phyloP scores from a whole-genome alignment of 371 early-diverging fungal genomes.

The Mortierella sp. region DNA sequence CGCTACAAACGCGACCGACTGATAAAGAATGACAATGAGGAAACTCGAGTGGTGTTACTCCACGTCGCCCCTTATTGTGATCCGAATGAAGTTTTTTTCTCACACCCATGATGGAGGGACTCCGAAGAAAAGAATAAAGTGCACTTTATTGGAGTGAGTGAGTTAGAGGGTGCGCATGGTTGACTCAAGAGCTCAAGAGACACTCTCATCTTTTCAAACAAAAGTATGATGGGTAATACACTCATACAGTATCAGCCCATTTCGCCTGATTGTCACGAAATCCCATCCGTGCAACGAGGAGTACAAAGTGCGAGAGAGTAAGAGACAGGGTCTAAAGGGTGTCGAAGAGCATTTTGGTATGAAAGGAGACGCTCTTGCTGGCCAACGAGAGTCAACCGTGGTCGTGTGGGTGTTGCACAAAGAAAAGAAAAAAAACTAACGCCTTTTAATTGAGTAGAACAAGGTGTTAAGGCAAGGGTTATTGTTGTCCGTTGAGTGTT shows the following conservation, averaged over 20 bases:
- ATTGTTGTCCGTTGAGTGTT: too few species aligned
- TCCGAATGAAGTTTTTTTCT: neutral
- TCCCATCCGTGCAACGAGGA: neutral
- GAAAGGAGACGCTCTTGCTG: neutral
- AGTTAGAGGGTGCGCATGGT: neutral
- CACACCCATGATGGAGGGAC: neutral
- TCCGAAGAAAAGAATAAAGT: too few species aligned
- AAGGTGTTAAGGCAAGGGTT: slow-evolving; percentile 1
- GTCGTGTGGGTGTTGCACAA: slow-evolving; percentile 12
- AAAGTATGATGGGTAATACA: too few species aligned
- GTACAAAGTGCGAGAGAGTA: too few species aligned
- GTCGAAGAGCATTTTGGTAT: neutral
- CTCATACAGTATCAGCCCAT: neutral
- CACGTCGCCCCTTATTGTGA: neutral
- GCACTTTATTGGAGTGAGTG: too few species aligned
- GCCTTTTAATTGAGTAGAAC: neutral
- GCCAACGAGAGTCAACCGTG: neutral
- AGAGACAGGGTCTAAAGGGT: neutral
- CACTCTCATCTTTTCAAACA: neutral
- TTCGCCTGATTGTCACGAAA: neutral
- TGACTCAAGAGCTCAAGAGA: neutral
- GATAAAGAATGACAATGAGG: neutral
- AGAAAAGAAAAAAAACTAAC: neutral
- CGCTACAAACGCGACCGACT: too few species aligned
- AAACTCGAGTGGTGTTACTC: too few species aligned